These are phyloP conservation scores for Hansenula sp. DNA, from an alignment of 1,139 yeast genomes.

Conservation along the genomic window DNA sequence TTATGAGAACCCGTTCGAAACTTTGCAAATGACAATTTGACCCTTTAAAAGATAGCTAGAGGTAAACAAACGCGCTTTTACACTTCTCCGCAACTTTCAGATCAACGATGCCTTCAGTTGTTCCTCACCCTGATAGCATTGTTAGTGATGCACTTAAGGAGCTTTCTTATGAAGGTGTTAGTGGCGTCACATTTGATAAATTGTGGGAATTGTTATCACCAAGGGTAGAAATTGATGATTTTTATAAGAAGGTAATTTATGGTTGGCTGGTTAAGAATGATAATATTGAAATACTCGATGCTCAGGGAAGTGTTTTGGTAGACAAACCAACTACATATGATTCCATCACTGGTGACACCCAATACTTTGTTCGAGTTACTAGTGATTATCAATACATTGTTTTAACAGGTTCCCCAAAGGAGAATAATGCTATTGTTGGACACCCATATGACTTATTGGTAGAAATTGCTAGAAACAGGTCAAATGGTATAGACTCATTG, in stretches of 20 bases:
- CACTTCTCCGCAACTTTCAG: not conserved
- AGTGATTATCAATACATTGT: conserved; percentile 37
- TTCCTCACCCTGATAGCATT: conserved; percentile 25
- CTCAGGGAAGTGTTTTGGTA: not conserved
- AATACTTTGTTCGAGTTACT: conserved; percentile 26
- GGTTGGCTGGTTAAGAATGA: conserved; percentile 28
- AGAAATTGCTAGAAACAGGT: conserved; percentile 50
- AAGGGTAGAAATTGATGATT: conserved; percentile 21
- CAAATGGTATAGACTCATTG: conserved; percentile 54
- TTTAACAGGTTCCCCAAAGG: conserved; percentile 37
- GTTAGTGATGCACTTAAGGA: conserved; percentile 27
- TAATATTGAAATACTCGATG: conserved; percentile 13
- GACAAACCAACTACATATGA: conserved; percentile 9
- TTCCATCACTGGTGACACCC: conserved; percentile 6
- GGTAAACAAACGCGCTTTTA: not conserved
- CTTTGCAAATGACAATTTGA: too few species aligned
- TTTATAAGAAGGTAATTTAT: conserved; percentile 29
- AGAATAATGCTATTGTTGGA: conserved; percentile 37
- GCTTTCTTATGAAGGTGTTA: conserved; percentile 27
- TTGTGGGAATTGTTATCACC: conserved; percentile 28
- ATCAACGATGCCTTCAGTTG: not conserved
- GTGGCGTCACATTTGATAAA: conserved; percentile 25
- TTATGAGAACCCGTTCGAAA: too few species aligned
- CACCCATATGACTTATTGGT: conserved; percentile 39
- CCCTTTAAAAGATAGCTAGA: too few species aligned